Evolutionary conservation across 2,329 filamentous ascomycete species (phyloP).

Genomic region (Pseudocercospora fuligena): DNA sequence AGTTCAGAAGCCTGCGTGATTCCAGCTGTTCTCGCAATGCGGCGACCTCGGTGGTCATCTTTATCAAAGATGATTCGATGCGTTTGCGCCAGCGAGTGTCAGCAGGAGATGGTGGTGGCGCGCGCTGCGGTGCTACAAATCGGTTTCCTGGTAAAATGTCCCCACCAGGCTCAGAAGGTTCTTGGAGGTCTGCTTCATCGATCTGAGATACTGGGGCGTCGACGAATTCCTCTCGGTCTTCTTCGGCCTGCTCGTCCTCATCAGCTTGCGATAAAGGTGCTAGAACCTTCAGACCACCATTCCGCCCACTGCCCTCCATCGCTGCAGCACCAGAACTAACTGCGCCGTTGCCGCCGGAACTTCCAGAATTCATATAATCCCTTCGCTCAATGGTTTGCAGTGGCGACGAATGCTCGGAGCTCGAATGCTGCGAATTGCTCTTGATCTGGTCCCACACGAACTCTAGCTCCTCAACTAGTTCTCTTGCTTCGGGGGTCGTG

Average conservation of each 20-base stretch:
- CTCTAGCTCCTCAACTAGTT: conserved; percentile 92
- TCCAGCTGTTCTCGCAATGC: conserved; percentile 91
- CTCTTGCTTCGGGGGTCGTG: conserved; percentile 79
- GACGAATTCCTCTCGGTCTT: conserved; percentile 52
- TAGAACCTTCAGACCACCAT: conserved; percentile 60
- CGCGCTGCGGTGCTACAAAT: conserved; percentile 22
- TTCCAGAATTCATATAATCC: conserved; percentile 38
- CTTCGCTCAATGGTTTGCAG: conserved; percentile 40
- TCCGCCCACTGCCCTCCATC: conserved; percentile 27
- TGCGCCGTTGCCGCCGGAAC: conserved; percentile 32
- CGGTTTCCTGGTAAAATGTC: conserved; percentile 20
- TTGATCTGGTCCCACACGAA: conserved; percentile 99
- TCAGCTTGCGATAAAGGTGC: conserved; percentile 80
- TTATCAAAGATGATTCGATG: conserved; percentile 83
- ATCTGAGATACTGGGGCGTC: conserved; percentile 55
- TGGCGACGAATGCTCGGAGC: conserved; percentile 38
- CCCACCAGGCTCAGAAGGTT: conserved; percentile 24
- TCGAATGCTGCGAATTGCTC: conserved; percentile 58
- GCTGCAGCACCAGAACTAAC: conserved; percentile 37
- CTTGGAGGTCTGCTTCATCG: conserved; percentile 40
- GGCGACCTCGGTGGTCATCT: conserved; percentile 89
- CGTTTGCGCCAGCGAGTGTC: conserved; percentile 74
- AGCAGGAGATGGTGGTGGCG: conserved; percentile 23
- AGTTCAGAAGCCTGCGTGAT: conserved; percentile 71
- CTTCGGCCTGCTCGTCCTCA: conserved; percentile 43